Percentiles rank a stretch among this genome's conserved stretches.
Conservation (phyloP, 768 basidiomycete genomes). For the Cystoderma amianthinum region DNA sequence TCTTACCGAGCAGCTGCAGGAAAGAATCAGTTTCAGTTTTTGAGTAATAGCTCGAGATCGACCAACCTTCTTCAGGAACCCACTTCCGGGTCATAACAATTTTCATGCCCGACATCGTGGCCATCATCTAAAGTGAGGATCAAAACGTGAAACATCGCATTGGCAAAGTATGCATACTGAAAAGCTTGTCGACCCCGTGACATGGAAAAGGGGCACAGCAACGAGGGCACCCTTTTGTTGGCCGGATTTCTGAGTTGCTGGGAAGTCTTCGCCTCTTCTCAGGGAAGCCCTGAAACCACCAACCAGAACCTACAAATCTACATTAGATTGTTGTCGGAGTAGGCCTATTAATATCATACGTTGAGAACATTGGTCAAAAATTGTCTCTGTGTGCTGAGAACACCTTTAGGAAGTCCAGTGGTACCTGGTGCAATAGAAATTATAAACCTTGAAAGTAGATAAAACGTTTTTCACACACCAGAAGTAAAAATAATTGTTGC, state of each 20-base stretch:
- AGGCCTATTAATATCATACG: conserved; percentile 18
- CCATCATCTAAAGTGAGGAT: conserved; percentile 38
- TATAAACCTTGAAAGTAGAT: conserved; percentile 2
- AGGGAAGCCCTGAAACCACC: conserved; percentile 38
- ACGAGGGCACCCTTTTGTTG: conserved; percentile 46
- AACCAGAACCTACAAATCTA: conserved; percentile 39
- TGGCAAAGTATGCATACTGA: conserved; percentile 23
- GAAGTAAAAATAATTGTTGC: conserved; percentile 60
- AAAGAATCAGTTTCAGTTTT: neutral
- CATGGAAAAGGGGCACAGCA: conserved; percentile 63
- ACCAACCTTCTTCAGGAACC: conserved; percentile 47
- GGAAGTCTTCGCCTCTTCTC: conserved; percentile 36
- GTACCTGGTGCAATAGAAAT: conserved; percentile 19
- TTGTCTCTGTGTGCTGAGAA: conserved; percentile 57
- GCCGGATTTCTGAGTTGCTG: conserved; percentile 21
- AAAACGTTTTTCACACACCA: conserved; percentile 24
- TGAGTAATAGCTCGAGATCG: neutral
- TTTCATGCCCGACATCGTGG: conserved; percentile 48
- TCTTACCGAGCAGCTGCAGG: conserved; percentile 19
- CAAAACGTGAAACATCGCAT: neutral
- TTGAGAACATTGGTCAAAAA: conserved; percentile 55
- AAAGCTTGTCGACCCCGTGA: conserved; percentile 49
- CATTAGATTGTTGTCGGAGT: neutral
- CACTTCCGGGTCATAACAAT: conserved; percentile 52
- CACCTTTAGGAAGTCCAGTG: conserved; percentile 58